Base-by-base conservation (phyloP, 805 yeast genomes). In the Spathaspora hagerdaliae region DNA sequence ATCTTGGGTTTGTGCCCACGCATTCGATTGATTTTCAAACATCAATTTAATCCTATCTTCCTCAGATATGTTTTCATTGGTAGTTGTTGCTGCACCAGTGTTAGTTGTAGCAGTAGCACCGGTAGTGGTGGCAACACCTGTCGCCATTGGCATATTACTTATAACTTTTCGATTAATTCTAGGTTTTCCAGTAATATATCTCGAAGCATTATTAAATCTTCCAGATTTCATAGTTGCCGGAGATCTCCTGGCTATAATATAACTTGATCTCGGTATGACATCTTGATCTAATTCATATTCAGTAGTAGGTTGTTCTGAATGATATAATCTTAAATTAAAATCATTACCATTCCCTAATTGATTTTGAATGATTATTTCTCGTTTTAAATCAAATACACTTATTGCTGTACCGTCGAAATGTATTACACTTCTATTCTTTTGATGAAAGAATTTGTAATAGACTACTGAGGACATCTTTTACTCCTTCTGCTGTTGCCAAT, bases 371-470 rank as follows among this genome's bases (percentile, higher is more conserved):
- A 94, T 85, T 42, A 94, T 89, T 55, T 94, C 98, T 50, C 92
- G 82, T 65, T 94, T 94, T 49, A 94, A 70, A 59, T 94, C 99
- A 67, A 92, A 94, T 1, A 91, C 96, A 1, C 96, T 88, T 36
- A 94, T 81, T 27, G 98, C 97, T 0, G 99, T 92, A 15, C 99
- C 99, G 63, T 94, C 99, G 60, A 94, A 94, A 39, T 83, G 77
- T 27, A 94, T 80, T 37, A 95, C 78, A 1, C 87, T 81, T 27
- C 87, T 83, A 36, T 79, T 82, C 57, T 82, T 84, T 62, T 91
- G 97, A 12, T 96, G 92, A 49, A 81, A 70, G 65, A 94, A 92
- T 60, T 82, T 77, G 61, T 92, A 92, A 62, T 89, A 94, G 9
- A 92, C 87, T 2, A 87, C 84, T 11, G 96, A 87, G 7, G 96